Conservation (phyloP, 2,329 filamentous ascomycete species). For the Didymella sp. region DNA sequence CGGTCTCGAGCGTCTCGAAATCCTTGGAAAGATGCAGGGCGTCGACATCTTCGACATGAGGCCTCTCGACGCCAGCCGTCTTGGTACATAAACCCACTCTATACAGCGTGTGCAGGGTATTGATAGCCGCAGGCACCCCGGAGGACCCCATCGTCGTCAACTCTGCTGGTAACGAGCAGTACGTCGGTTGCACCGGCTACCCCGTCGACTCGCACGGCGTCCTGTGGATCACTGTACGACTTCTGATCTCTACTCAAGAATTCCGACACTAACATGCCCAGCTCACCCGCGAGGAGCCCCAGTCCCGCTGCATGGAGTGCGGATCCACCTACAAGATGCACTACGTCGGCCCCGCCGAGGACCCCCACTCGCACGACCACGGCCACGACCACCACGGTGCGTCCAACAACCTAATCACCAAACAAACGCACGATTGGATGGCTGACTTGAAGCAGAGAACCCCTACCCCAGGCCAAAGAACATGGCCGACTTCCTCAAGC, state of each 20-base stretch:
- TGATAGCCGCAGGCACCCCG: conserved; percentile 71
- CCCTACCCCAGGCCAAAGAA: conserved; percentile 79
- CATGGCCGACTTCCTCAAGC: conserved; percentile 94
- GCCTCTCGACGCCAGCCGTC: conserved; percentile 88
- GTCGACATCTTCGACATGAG: conserved; percentile 98
- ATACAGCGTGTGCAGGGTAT: too few species aligned
- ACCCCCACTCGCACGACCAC: conserved; percentile 69
- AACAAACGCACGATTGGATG: background rate
- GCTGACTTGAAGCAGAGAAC: conserved; percentile 48
- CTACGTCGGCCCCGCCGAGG: conserved; percentile 84
- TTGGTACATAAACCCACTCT: conserved; percentile 63
- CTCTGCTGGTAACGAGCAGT: conserved; percentile 95
- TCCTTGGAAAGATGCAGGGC: conserved; percentile 99
- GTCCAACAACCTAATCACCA: background rate
- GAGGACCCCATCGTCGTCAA: conserved; percentile 86
- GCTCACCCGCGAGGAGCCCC: conserved; percentile 86
- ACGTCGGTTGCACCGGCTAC: conserved; percentile 91
- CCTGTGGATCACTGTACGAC: conserved; percentile 84
- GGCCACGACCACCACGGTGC: conserved; percentile 44
- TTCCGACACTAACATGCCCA: conserved; percentile 46
- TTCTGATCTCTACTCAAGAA: too few species aligned
- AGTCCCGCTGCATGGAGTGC: conserved; percentile 96
- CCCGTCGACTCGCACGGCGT: conserved; percentile 92
- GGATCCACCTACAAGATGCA: conserved; percentile 98
- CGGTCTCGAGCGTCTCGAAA: conserved; percentile 97